A percentile compares a stretch with the other conserved stretches of the same genome.
Conservation (phyloP, 345 rosid genomes). For the Citrus mangshanensis region DNA sequence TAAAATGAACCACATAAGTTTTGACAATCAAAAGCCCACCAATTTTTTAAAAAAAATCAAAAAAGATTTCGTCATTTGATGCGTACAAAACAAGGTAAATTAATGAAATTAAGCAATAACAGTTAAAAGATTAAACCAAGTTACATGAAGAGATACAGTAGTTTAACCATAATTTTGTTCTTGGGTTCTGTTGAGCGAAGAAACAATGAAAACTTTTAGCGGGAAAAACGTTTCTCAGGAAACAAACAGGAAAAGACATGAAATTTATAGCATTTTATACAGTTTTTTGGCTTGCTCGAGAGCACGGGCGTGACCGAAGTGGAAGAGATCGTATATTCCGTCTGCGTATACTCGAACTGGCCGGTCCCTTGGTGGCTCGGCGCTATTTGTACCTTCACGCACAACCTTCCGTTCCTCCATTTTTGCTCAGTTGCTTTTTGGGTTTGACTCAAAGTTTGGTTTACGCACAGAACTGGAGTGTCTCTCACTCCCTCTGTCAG, state of each 20-base stretch:
- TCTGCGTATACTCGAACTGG: conserved; percentile 63
- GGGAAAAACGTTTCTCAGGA: background rate
- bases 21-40: background rate
- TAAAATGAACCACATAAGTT: background rate
- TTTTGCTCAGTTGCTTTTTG: background rate
- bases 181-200: background rate
- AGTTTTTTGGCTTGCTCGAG: conserved; percentile 69
- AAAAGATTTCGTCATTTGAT: no score
- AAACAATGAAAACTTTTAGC: background rate
- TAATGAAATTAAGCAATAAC: background rate
- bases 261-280: conserved; percentile 13
- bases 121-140: background rate
- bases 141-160: background rate
- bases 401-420: conserved; percentile 13
- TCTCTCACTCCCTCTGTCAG: background rate
- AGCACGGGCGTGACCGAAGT: conserved; percentile 71
- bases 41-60: background rate
- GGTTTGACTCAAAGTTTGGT: no score
- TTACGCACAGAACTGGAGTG: no score
- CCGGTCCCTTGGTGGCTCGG: conserved; percentile 13
- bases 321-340: conserved; percentile 66
- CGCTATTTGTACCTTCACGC: background rate
- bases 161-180: background rate
- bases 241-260: background rate
- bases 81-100: background rate